Conservation (phyloP, 306 rosid genomes). For the Oemleria cerasiformis region DNA sequence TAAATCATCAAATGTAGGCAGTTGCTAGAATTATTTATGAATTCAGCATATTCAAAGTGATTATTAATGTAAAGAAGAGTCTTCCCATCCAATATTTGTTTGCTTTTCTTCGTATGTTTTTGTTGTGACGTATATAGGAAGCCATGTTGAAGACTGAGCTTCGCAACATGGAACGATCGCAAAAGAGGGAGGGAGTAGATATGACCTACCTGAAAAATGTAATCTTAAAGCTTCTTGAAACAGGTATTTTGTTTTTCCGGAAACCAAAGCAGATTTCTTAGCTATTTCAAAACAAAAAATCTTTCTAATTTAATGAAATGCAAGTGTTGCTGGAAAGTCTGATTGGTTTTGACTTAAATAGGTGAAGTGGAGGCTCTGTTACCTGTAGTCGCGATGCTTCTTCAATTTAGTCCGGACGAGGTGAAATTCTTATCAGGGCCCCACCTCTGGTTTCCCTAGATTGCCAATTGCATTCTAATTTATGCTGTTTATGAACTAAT, state of each 20-base stretch:
- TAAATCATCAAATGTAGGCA: background rate
- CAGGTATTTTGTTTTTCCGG: conserved; percentile 43
- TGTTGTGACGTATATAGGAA: conserved; percentile 42
- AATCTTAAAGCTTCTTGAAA: conserved; percentile 94
- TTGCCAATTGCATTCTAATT: background rate
- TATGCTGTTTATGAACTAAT: conserved; percentile 29
- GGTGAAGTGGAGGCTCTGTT: conserved; percentile 96
- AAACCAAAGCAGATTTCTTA: background rate
- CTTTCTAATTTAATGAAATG: background rate
- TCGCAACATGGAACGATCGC: conserved; percentile 73
- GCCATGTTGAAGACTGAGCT: conserved; percentile 79
- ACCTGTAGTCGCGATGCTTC: conserved; percentile 95
- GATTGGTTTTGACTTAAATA: conserved; percentile 24
- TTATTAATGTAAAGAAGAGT: background rate
- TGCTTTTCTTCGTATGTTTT: background rate
- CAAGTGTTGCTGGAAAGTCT: conserved; percentile 1
- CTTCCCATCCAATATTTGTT: background rate
- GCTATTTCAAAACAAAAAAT: background rate
- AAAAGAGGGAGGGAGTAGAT: conserved; percentile 97
- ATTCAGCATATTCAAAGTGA: background rate
- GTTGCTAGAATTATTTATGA: background rate
- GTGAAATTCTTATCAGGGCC: conserved; percentile 34
- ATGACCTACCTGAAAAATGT: conserved; percentile 93
- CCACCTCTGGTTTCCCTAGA: background rate
- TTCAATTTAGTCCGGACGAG: conserved; percentile 99